Evolutionary conservation across 2,329 filamentous ascomycete genomes (phyloP).

Genomic region (Cytospora chrysosperma): DNA sequence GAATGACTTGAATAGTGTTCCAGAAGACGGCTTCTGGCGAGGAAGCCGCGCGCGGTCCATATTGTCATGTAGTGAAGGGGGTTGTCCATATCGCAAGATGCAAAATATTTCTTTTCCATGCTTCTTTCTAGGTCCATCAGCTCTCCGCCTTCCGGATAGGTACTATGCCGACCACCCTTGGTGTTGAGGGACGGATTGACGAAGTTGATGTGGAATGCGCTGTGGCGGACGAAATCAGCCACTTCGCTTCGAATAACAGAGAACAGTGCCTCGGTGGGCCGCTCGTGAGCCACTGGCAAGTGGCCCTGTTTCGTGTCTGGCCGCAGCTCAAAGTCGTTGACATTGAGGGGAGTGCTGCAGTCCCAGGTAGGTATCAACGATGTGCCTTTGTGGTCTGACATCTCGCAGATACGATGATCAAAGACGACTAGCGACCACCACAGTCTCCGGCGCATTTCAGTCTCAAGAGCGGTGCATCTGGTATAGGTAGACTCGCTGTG

Average conservation of each 20-base stretch:
- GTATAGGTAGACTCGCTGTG: constrained; percentile 44
- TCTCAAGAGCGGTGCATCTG: constrained; percentile 43
- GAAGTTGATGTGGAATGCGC: constrained; percentile 36
- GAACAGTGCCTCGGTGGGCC: constrained; percentile 45
- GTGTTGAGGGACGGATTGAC: constrained; percentile 34
- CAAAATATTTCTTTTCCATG: constrained; percentile 48
- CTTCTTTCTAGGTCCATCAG: constrained; percentile 38
- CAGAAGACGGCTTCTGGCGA: constrained; percentile 51
- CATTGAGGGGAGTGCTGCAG: constrained; percentile 43
- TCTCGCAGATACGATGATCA: constrained; percentile 55
- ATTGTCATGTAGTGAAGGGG: constrained; percentile 43
- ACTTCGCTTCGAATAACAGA: constrained; percentile 40
- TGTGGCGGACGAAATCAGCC: constrained; percentile 39
- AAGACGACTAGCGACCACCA: constrained; percentile 62
- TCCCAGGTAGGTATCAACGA: constrained; percentile 40
- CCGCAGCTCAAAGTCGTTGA: constrained; percentile 47
- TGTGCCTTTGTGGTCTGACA: constrained; percentile 39
- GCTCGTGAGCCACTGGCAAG: constrained; percentile 29
- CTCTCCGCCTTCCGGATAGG: constrained; percentile 27
- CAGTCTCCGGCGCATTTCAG: constrained; percentile 58
- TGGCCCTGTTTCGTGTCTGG: constrained; percentile 42
- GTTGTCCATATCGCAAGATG: constrained; percentile 38
- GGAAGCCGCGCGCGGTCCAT: constrained; percentile 38
- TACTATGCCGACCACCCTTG: not conserved
- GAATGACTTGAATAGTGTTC: constrained; percentile 42